Evolutionary conservation across 345 rosid species (phyloP), one percentile per base, ranked within the genome.

Genomic region (Clausena lansium): DNA sequence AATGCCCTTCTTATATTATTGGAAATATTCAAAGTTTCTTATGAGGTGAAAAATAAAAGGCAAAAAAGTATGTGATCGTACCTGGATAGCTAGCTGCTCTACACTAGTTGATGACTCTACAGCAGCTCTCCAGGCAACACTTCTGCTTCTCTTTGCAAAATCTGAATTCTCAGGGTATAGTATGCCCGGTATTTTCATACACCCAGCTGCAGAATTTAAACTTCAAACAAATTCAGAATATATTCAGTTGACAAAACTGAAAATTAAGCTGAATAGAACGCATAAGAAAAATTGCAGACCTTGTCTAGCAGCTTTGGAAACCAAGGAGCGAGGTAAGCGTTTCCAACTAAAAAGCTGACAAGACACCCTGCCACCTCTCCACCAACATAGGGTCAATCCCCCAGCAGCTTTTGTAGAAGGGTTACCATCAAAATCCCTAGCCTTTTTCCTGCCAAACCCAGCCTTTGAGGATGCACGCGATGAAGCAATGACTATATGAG

Each of bases 321-420:
- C 87, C 82, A 96, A 80, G 75, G 89, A 79, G 65, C 35, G 76
- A 78, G 98, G 98, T 79, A 94, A 83, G 61, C 71, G 91, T 88
- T 96, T 96, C 97, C 98, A 96, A 78, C 75, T 91, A 86, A 91
- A 94, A 81, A 94, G 73, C 78, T 73, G 88, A 74, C 93, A 90
- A 77, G 99, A 93, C 73, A 93, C 74, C 80, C 81, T 81, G 71
- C 99, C 99, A 73, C 99, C 99, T 77, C 99, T 96, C 98, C 98
- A 91, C 98, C 98, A 96, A 80, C 87, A 86, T 84, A 94, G 86
- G 74, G 87, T 74, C 73, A 91, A 85, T 77, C 94, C 98, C 70
- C 88, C 84, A 50, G 89, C 81, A 83, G 88, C 79, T 83, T 83
- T 89, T 38, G 88, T 70, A 67, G 88, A 81, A 69, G 88, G 89